Base-by-base conservation (phyloP, 768 basidiomycete genomes). In the Hypholoma fasciculare region DNA sequence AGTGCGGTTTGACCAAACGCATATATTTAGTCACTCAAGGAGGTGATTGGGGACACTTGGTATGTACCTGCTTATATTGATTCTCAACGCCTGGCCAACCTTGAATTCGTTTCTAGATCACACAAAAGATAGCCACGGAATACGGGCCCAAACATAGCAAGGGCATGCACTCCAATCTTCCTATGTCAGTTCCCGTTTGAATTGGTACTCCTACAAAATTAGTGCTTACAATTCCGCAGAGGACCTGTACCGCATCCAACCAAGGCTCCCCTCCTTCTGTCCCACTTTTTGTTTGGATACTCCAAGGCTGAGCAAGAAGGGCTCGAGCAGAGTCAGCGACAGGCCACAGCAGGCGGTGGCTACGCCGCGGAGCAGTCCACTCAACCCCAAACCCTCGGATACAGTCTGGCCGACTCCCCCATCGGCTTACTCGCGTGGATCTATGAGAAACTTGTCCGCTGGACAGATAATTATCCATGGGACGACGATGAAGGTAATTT, bases 151-250 rank as follows among this genome's bases (percentile, higher is more conserved):
- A 74, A 37, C 66, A 81, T 49, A 64, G 62, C 67, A 84, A 81
- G 64, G 82, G 78, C 1, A 82, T 77, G 75, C 83, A 84, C 59
- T 77, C 80, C 2, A 84, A 82, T 56, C 55, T 74, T 27, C 70
- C 75, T 40, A 49, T 26, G 39, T 48, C 1, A 19, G 9, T 12
- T 23, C 3, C 19, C 13, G 27, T 6, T 26, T 34, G 9, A 8
- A 3, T 49, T 17, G 7, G 6, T 17, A 16, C 5, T 14, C 23
- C 23, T 4, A 23, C 16, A 13, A 49, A 3, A 30, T 23, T 4
- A 20, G 9, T 39, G 39, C 4, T 12, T 26, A 7, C 7, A 49
- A 58, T 27, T 27, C 27, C 23, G 19, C 27, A 23, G 61, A 58
- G 20, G 73, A 73, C 8, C 47, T 68, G 14, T 50, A 67, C 9